Evolutionary conservation across 371 early-diverging fungal species (phyloP).

Genomic region (Catenaria anguillulae): DNA sequence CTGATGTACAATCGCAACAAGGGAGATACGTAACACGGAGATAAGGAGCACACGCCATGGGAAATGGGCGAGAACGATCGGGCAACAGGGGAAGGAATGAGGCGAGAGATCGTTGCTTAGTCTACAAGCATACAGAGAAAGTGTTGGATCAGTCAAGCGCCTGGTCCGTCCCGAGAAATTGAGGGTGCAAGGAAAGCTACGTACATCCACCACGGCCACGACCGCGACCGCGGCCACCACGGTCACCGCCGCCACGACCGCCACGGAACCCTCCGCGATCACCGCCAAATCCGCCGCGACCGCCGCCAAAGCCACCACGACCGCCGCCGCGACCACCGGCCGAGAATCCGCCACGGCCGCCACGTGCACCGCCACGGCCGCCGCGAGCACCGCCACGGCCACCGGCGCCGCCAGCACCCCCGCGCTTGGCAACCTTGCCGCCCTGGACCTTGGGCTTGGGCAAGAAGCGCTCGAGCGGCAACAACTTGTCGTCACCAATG

Average conservation of each 20-base stretch:
- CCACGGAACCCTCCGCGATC: slow-evolving; percentile 2
- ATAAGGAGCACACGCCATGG: too few species aligned
- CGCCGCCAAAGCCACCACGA: slow-evolving; percentile 9
- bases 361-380: slow-evolving; percentile 15
- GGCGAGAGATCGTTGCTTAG: too few species aligned
- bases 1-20: too few species aligned
- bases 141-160: too few species aligned
- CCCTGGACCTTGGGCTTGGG: slow-evolving; percentile 73
- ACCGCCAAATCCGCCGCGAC: neutral
- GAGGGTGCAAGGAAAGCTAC: neutral
- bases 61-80: too few species aligned
- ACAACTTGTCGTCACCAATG: slow-evolving; percentile 80
- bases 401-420: slow-evolving; percentile 24
- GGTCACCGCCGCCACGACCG: neutral
- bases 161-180: too few species aligned
- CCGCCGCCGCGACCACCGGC: slow-evolving; percentile 13
- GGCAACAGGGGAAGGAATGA: too few species aligned
- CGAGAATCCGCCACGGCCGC: slow-evolving; percentile 14
- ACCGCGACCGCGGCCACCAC: neutral
- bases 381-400: slow-evolving; percentile 18
- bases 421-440: slow-evolving; percentile 37
- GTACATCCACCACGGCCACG: slow-evolving; percentile 3
- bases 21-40: too few species aligned
- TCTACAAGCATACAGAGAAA: too few species aligned
- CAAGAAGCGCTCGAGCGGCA: slow-evolving; percentile 91